A percentile compares a stretch with the other conserved stretches of the same genome.
phyloP scores from a whole-genome alignment of 2,329 filamentous ascomycete genomes.

The Knufia fluminis region DNA sequence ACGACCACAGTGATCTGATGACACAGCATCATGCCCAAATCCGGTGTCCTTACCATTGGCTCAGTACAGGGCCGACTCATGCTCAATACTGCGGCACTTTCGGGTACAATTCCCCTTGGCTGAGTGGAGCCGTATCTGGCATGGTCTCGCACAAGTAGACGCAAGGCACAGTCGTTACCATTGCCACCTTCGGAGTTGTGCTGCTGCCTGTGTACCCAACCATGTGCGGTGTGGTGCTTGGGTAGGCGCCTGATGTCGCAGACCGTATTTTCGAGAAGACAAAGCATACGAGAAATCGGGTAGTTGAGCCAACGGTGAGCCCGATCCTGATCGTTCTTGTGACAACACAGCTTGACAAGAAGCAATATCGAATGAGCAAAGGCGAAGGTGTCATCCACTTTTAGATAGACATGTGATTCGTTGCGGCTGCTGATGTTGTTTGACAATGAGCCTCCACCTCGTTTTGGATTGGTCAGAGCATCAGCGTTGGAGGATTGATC shows the following conservation, averaged over 20 bases:
- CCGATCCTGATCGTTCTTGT: conserved; percentile 7
- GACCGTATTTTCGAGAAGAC: not conserved
- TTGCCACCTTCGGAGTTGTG: not conserved
- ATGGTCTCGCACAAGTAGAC: not conserved
- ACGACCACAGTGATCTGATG: not conserved
- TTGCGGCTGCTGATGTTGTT: conserved; percentile 3
- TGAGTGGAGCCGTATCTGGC: not conserved
- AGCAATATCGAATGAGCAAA: conserved; percentile 4
- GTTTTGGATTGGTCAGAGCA: conserved; percentile 1
- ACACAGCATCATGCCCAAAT: not conserved
- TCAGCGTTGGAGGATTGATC: conserved; percentile 7
- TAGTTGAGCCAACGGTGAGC: conserved; percentile 1
- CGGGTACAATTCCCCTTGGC: not conserved
- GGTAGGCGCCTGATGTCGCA: not conserved
- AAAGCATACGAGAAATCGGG: not conserved
- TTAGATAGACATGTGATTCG: conserved; percentile 4
- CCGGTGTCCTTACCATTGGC: not conserved
- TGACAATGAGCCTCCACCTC: not conserved
- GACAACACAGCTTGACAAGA: conserved; percentile 4
- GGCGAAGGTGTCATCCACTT: conserved; percentile 6
- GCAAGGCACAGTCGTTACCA: conserved; percentile 3
- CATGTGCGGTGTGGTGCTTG: too few species aligned
- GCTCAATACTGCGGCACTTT: not conserved
- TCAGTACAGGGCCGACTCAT: not conserved
- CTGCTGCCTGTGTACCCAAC: conserved; percentile 7